Base-by-base conservation (phyloP, 192 early-diverging fungal genomes). In the Piromyces sp. region DNA sequence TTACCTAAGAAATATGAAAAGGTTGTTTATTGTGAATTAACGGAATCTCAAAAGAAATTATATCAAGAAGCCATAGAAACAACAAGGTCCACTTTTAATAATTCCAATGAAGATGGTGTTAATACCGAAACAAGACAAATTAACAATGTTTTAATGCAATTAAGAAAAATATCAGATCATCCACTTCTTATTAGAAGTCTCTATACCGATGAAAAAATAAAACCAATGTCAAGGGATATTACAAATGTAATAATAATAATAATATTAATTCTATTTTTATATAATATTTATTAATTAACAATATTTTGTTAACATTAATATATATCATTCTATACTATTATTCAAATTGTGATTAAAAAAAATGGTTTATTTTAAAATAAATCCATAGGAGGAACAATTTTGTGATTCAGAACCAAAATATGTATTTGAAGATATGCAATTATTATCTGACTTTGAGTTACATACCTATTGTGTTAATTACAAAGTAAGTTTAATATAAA, bases 401-500 rank as follows among this genome's bases (percentile, higher is more conserved):
- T 90, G 91, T 80, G 94, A 96, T 79, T 90, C 93, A 0, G 90
- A 90, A 38, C 88, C 89, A 79, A 80, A 93, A 30, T 95, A 92
- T 83, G 89, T 97, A 29, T 86, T 89, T 78, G 95, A 97, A 80
- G 96, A 97, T 81, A 94, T 97, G 95, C 84, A 89, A 22, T 87
- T 94, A 11, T 94, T 95, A 92, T 91, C 88, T 33, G 96, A 97
- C 83, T 96, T 95, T 88, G 93, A 95, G 80, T 85, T 97, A 58
- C 91, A 95, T 84, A 84, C 87, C 28, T 81, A 95, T 5, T 95
- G 94, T 82, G 30, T 79, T 14, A 89, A 89, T 51, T 88, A 89
- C 82, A 85, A 84, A 85, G 91, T 92, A 87, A 3, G 9, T 33
- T 33, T 33, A 33, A 33, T 33, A 9, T 33, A n/a, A n/a, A n/a